Base-by-base conservation (phyloP, 225 moss, liverwort and hornwort species). In the Sphagnum tenellum region DNA sequence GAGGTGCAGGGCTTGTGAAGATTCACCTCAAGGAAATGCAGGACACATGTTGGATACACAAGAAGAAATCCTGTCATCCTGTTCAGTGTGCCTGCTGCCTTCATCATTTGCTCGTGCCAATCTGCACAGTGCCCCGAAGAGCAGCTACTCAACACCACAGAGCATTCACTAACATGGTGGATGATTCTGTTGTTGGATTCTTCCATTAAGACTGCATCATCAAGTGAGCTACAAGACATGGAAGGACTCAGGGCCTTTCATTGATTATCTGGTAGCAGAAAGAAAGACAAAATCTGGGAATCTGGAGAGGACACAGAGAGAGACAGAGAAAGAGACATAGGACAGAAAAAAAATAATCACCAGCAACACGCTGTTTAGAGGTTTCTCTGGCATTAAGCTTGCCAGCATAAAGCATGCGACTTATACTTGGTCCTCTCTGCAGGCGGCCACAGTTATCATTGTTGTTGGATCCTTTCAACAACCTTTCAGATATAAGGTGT, bases 31-130 rank as follows among this genome's bases (percentile, higher is more conserved):
- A 94, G 77, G 46, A 91, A 60, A 65, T 85, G 82, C 9, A 89
- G 50, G 0, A 87, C 76, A 64, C 87, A 89, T 4, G 94, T 91
- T 0, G 91, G 94, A 70, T 86, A 94, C 51, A 94, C 91, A 69
- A 86, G 80, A 48, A 94, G 74, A 61, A 94, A 84, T 10, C 94
- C 94, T 5, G 87, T 47, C 64, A 91, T 78, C 74, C 72, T 82
- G 63, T 67, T 74, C 12, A 86, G 65, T 64, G 70, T 69, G 29
- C 86, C 82, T 0, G 70, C 70, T 2, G 73, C 59, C 71, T 83
- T 94, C 77, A 89, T 67, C 2, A 80, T 87, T 46, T 74, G 67
- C 70, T 94, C 89, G 48, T 83, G 89, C 82, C 86, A 89, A 50
- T 70, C 89, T 93, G 78, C 70, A 58, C 59, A 49, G 49, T 61